Base-by-base conservation (phyloP, 805 yeast species). In the Jamesozyma gamospora region DNA sequence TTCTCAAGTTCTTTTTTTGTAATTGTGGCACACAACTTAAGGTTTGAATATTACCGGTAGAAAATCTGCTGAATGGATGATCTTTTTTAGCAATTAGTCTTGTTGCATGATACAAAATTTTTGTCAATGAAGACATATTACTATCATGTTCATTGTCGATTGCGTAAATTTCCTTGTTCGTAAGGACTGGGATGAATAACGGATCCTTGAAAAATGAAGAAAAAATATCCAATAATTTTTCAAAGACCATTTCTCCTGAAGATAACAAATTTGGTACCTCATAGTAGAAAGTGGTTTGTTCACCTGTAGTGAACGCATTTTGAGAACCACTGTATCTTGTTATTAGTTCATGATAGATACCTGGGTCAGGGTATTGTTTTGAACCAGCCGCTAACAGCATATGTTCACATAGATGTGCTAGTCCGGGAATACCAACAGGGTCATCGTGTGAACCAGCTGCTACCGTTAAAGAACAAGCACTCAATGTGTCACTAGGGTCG, bases 371-470 rank as follows among this genome's bases (percentile, higher is more conserved):
- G 45, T 56, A 78, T 37, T 66, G 60, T 48, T 70, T 74, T 0
- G 82, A 73, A 3, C 80, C 82, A 40, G 69, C 66, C 11, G 62
- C 53, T 27, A 74, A 61, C 2, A 78, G 40, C 69, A 82, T 67
- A 56, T 86, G 95, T 53, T 86, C 96, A 50, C 94, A 81, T 42
- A 85, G 71, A 63, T 90, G 98, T 0, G 97, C 97, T 28, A 90
- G 54, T 0, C 98, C 98, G 0, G 77, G 77, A 1, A 81, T 49
- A 4, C 69, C 70, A 5, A 63, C 65, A 0, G 94, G 90, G 48
- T 90, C 96, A 35, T 77, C 69, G 51, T 77, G 79, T 2, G 95
- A 78, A 8, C 98, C 98, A 0, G 84, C 67, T 3, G 79, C 79
- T 2, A 87, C 85, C 29, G 84, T 74, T 6, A 90, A 51, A 1